Evolutionary conservation across 2,329 filamentous ascomycete genomes (phyloP).

Genomic region (Hymenoscyphus infarciens): DNA sequence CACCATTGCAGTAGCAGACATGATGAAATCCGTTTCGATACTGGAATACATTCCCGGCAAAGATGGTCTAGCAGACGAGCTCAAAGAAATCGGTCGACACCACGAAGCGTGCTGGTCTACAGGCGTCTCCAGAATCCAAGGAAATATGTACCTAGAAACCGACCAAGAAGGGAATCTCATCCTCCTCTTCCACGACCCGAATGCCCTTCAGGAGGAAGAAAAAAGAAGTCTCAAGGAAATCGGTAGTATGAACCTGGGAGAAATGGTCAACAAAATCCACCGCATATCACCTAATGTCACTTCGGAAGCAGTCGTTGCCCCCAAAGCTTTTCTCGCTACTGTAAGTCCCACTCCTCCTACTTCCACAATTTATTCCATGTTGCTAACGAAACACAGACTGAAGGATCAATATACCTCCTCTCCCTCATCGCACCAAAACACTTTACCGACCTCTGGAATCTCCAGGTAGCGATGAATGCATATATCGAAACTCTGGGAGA

Average conservation of each 20-base stretch:
- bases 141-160: slow-evolving; percentile 73
- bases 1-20: slow-evolving; percentile 78
- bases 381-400: slow-evolving; percentile 54
- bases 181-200: slow-evolving; percentile 69
- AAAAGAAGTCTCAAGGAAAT: slow-evolving; percentile 66
- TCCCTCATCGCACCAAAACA: slow-evolving; percentile 69
- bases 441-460: slow-evolving; percentile 75
- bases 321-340: slow-evolving; percentile 83
- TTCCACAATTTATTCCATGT: neutral
- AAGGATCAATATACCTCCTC: slow-evolving; percentile 89
- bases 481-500: slow-evolving; percentile 66
- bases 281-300: slow-evolving; percentile 65
- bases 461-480: slow-evolving; percentile 69
- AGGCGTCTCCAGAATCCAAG: slow-evolving; percentile 67
- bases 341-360: slow-evolving; percentile 48
- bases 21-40: slow-evolving; percentile 89
- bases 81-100: slow-evolving; percentile 75
- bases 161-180: slow-evolving; percentile 87
- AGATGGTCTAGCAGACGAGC: slow-evolving; percentile 54
- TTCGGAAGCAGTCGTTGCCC: slow-evolving; percentile 65
- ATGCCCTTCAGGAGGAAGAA: slow-evolving; percentile 73
- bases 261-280: slow-evolving; percentile 88
- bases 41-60: slow-evolving; percentile 64
- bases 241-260: slow-evolving; percentile 80
- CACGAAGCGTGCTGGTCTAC: slow-evolving; percentile 81